A percentile compares a stretch with the other conserved stretches of the same genome.
Evolutionary conservation across 441 rosid species (phyloP).

Genomic region (Populus hybrid): DNA sequence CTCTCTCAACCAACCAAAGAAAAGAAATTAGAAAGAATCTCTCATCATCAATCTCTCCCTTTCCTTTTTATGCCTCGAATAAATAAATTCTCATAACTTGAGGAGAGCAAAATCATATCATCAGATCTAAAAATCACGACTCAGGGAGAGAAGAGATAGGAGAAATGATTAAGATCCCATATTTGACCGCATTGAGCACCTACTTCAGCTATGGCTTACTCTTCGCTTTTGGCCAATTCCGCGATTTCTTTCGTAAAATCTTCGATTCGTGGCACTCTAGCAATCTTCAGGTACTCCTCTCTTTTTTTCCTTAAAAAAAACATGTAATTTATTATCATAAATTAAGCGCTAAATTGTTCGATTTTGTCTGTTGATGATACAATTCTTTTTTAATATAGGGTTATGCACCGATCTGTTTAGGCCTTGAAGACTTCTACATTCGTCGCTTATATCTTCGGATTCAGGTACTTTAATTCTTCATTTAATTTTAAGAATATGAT

Average conservation of each 20-base stretch:
- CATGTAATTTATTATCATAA: background rate
- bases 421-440: constrained; percentile 68
- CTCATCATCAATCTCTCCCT: too few relatives aligned
- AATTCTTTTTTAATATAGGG: constrained; percentile 34
- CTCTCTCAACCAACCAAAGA: too few relatives aligned
- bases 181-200: constrained; percentile 71
- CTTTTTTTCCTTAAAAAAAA: background rate
- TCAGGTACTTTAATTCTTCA: constrained; percentile 34
- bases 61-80: background rate
- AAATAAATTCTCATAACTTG: too few relatives aligned
- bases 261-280: constrained; percentile 55
- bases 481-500: background rate
- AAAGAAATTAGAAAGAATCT: too few relatives aligned
- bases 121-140: background rate
- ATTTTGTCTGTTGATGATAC: background rate
- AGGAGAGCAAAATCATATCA: background rate
- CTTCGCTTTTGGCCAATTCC: constrained; percentile 78
- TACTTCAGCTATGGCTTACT: constrained; percentile 84
- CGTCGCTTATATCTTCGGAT: constrained; percentile 74
- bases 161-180: constrained; percentile 76
- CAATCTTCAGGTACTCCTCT: constrained; percentile 53
- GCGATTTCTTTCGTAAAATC: constrained; percentile 76
- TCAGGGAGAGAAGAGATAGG: background rate
- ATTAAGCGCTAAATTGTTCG: background rate
- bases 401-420: constrained; percentile 75